A percentile compares a stretch with the other conserved stretches of the same genome.
Conservation (phyloP, 331 rosid species). For the Rosa hybrid region DNA sequence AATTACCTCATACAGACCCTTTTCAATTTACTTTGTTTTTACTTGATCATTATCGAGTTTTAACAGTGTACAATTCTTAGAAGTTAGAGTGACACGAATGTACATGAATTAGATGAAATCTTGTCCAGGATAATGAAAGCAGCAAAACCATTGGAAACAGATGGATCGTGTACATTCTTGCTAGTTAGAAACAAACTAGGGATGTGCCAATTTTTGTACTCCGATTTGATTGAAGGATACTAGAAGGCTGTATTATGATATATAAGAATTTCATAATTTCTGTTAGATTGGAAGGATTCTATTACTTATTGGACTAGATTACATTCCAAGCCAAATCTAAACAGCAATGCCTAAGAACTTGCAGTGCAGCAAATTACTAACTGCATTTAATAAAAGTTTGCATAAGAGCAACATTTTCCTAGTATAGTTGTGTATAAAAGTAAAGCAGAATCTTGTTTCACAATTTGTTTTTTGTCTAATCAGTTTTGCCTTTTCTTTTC, state of each 20-base stretch:
- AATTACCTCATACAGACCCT: background rate
- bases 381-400: background rate
- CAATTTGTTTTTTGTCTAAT: background rate
- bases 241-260: background rate
- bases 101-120: no score
- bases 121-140: no score
- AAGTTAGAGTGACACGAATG: no score
- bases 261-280: background rate
- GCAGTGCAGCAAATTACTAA: background rate
- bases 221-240: no score
- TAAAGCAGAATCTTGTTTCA: conserved; percentile 1
- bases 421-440: no score
- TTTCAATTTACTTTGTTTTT: background rate
- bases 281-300: background rate
- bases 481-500: background rate
- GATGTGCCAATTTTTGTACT: no score
- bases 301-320: background rate
- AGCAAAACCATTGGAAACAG: no score
- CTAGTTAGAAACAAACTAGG: no score
- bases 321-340: background rate
- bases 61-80: no score
- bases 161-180: no score
- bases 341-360: background rate
- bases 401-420: background rate
- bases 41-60: no score